Evolutionary conservation across 106 monocot genomes (phyloP), one percentile per base, ranked within the genome.

Genomic region (Triglochin maritima): DNA sequence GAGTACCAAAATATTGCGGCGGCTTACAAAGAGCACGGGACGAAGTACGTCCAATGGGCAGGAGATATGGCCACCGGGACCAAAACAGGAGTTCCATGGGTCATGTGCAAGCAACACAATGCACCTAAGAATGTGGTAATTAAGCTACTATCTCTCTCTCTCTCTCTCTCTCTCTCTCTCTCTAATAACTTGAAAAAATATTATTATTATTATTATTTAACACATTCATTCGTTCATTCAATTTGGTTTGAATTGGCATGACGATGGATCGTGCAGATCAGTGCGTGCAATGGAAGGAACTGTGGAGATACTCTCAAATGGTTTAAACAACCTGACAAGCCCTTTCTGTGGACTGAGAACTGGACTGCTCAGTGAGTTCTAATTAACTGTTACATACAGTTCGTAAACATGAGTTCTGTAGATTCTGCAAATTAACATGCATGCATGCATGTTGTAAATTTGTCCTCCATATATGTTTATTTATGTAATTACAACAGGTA

Each of bases 321-420:
- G 4, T 80, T 81, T 4, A 72, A 73, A 47, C 56, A 56, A 59
- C 86, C 71, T 15, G 65, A 68, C 56, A 96, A 91, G 66, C 96
- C 96, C 13, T 17, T 49, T 3, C 45, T 96, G 2, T 96, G 96
- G 96, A 86, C 96, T 45, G 96, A 96, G 74, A 90, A 96, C 76
- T 96, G 96, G 96, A 96, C 91, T 63, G 91, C 91, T 65, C 96
- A 96, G 96, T 96, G 74, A 79, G 85, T 76, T 70, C 46, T n/a
- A 29, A 29, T 29, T 29, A 29, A 29, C 29, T 29, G 29, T 29
- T 29, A 29, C 29, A 29, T 29, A 29, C 29, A 29, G 29, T 29
- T 29, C 29, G 29, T 29, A 29, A 29, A 29, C 29, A 29, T 29
- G 29, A 29, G 29, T 29, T 29, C 29, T 29, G 29, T 29, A 29